These are phyloP conservation scores for Cystofilobasidium bisporidii DNA, from an alignment of 768 basidiomycete species.

Conservation along the genomic window DNA sequence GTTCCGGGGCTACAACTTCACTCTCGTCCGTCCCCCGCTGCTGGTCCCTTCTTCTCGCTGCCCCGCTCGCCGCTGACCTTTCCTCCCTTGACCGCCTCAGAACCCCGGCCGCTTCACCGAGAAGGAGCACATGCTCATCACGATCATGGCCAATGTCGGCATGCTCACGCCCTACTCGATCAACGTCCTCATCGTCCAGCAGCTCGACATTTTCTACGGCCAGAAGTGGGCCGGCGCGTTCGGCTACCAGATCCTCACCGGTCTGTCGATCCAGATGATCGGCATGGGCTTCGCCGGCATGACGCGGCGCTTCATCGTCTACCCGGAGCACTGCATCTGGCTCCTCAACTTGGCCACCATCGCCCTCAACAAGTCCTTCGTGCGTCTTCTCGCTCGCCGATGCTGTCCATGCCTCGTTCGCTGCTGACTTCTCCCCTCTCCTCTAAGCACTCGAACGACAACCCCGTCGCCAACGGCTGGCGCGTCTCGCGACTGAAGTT, in stretches of 20 bases:
- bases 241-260: slow-evolving; percentile 31
- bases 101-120: slow-evolving; percentile 31
- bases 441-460: slow-evolving; percentile 23
- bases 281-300: slow-evolving; percentile 34
- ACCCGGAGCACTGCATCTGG: slow-evolving; percentile 34
- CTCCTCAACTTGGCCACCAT: slow-evolving; percentile 35
- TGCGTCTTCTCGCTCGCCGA: too few relatives aligned
- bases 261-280: slow-evolving; percentile 30
- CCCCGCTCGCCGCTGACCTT: neutral
- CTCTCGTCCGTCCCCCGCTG: neutral
- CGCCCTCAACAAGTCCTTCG: slow-evolving; percentile 36
- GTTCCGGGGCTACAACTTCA: slow-evolving; percentile 19
- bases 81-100: neutral
- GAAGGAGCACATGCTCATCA: slow-evolving; percentile 29
- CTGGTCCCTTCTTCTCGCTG: neutral
- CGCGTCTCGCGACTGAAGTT: slow-evolving; percentile 28
- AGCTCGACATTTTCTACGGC: slow-evolving; percentile 34
- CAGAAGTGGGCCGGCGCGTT: slow-evolving; percentile 35
- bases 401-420: too few relatives aligned
- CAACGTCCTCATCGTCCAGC: slow-evolving; percentile 33
- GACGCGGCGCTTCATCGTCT: slow-evolving; percentile 33
- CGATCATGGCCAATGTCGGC: slow-evolving; percentile 18
- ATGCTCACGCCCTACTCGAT: slow-evolving; percentile 30
- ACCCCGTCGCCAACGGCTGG: slow-evolving; percentile 33
- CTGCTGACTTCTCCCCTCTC: neutral